Evolutionary conservation across 1,284 basidiomycete genomes (phyloP), one percentile per base, ranked within the genome.

Genomic region (Leccinum angustisporum): DNA sequence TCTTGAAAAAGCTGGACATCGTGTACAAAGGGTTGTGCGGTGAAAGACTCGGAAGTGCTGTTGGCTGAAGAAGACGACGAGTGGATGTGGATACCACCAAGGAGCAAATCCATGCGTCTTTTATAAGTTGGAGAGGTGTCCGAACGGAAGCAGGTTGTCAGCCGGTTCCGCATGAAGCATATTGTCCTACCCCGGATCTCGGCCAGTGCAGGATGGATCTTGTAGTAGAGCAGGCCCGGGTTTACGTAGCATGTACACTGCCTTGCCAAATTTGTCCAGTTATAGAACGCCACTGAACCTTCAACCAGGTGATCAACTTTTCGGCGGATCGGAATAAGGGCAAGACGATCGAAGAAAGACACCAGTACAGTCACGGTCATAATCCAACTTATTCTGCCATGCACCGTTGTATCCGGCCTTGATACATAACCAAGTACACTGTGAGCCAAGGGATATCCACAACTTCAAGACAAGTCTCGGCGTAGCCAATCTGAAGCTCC

Each of bases 1-100:
- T 70, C 62, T 67, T 73, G 54, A 72, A 64, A 13, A 69, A 51
- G 16, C 70, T 59, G 3, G 57, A 65, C 66, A 70, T 72, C n/a
- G 58, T 56, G 56, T 25, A 21, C 7, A 33, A 21, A 36, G 33
- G 36, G 48, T 56, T 57, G 36, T 46, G 54, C 0, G 27, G 36
- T 27, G 54, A 40, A 56, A 13, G 27, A 21, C 18, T 21, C 18
- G 18, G 18, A 38, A 36, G 25, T 31, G 16, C 27, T 59, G 18
- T 54, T 38, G 25, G n/a, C 54, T 34, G 60, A 54, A 27, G 25
- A 18, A 33, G 43, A 21, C 10, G 52, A 36, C 43, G 5, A 48
- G 53, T 27, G 52, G 36, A 55, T 1, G 34, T 46, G 40, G 31
- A 60, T 54, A 40, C 30, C 18, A 60, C 13, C 11, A 6, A 46